A percentile compares a stretch with the other conserved stretches of the same genome.
phyloP scores from a whole-genome alignment of 2,329 filamentous ascomycete genomes.

The Fusarium sp. region DNA sequence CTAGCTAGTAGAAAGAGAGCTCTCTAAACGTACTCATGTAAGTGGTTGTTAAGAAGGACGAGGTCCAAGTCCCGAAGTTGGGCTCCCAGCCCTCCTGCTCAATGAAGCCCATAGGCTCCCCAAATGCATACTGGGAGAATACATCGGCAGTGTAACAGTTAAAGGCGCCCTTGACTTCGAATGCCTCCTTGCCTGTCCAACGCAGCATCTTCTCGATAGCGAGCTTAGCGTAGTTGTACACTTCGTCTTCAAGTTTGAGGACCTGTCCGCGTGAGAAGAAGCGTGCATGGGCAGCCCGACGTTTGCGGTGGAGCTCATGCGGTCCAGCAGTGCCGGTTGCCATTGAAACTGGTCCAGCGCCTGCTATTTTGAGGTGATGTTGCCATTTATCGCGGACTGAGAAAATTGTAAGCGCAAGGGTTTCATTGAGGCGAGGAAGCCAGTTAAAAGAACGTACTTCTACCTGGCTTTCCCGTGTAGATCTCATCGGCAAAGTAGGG shows the following conservation, averaged over 20 bases:
- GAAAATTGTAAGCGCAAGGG: neutral
- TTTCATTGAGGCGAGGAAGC: neutral
- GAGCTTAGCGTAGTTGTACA: slow-evolving; percentile 36
- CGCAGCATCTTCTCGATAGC: slow-evolving; percentile 46
- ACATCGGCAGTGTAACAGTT: slow-evolving; percentile 52
- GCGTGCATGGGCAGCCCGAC: slow-evolving; percentile 43
- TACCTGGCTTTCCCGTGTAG: slow-evolving; percentile 42
- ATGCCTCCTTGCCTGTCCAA: slow-evolving; percentile 33
- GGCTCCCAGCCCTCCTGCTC: slow-evolving; percentile 47
- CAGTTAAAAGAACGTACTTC: neutral
- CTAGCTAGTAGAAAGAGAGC: neutral
- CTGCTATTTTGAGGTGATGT: slow-evolving; percentile 27
- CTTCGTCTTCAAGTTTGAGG: slow-evolving; percentile 41
- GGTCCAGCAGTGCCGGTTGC: slow-evolving; percentile 2
- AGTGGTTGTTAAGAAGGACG: slow-evolving; percentile 44
- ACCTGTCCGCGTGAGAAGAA: slow-evolving; percentile 49
- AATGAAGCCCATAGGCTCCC: slow-evolving; percentile 46
- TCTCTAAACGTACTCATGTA: slow-evolving; percentile 36
- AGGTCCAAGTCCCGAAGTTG: slow-evolving; percentile 49
- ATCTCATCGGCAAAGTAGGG: slow-evolving; percentile 50
- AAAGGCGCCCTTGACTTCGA: slow-evolving; percentile 49
- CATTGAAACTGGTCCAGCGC: slow-evolving; percentile 16
- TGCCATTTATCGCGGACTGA: slow-evolving; percentile 38
- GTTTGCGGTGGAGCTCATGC: slow-evolving; percentile 47
- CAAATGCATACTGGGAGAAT: slow-evolving; percentile 51